Percentiles rank a stretch among this genome's conserved stretches.
These are phyloP conservation scores for Neopestalotiopsis sp. DNA, from an alignment of 2,329 filamentous ascomycete genomes.

Conservation along the genomic window DNA sequence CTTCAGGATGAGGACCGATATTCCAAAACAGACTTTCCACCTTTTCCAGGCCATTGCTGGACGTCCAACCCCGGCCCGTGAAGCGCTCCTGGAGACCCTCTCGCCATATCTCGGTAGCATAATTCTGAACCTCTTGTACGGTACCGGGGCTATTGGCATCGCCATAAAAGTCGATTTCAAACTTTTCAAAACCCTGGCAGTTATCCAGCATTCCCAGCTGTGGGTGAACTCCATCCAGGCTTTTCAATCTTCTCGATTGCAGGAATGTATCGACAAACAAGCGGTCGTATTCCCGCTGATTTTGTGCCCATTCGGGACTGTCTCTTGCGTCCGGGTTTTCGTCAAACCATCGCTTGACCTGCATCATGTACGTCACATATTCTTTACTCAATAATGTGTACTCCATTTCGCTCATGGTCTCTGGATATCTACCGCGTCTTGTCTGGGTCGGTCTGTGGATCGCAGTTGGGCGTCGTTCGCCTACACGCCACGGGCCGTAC, in stretches of 20 bases:
- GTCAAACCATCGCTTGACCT: neutral
- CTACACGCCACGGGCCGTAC: too few species aligned
- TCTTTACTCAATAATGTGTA: neutral
- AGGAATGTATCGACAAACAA: neutral
- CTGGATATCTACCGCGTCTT: neutral
- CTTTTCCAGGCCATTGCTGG: neutral
- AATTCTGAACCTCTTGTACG: neutral
- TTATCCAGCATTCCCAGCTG: neutral
- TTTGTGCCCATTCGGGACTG: neutral
- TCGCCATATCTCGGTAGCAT: neutral
- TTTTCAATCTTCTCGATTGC: neutral
- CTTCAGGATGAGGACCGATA: neutral
- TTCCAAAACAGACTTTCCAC: neutral
- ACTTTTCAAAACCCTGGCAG: neutral
- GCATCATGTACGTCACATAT: neutral
- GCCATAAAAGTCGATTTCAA: conserved; percentile 3
- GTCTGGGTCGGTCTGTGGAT: too few species aligned
- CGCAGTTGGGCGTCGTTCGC: too few species aligned
- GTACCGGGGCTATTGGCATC: neutral
- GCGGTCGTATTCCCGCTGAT: neutral
- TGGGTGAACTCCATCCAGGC: neutral
- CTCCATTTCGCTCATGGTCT: neutral
- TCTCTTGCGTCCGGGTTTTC: neutral
- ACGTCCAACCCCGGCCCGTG: neutral
- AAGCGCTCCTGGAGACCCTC: neutral